Conservation (phyloP, 2,329 filamentous ascomycete genomes). For the Sordariomycetes sp. region DNA sequence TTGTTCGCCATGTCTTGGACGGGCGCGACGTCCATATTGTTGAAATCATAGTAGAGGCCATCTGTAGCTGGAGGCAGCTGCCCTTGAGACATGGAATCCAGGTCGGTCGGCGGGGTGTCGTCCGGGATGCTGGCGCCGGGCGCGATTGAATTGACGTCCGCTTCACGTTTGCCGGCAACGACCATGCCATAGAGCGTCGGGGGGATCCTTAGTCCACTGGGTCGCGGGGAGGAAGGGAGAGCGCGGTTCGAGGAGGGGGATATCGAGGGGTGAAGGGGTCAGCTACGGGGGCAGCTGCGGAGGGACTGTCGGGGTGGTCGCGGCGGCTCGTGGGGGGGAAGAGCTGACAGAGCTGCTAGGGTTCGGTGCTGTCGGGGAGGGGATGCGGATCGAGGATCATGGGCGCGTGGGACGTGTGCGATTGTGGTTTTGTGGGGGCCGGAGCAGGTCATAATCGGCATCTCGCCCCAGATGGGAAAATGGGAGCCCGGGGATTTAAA, state of each 20-base stretch:
- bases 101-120: background rate
- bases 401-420: background rate
- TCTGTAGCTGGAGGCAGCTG: conserved; percentile 16
- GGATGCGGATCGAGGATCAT: background rate
- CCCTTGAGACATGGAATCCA: conserved; percentile 19
- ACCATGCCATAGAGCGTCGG: background rate
- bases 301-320: background rate
- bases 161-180: background rate
- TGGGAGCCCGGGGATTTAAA: background rate
- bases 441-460: background rate
- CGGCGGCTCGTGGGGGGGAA: background rate
- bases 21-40: conserved; percentile 12
- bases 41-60: conserved; percentile 11
- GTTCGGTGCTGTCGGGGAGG: background rate
- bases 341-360: background rate
- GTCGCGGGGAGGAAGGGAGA: background rate
- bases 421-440: background rate
- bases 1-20: conserved; percentile 13
- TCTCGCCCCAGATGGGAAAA: background rate
- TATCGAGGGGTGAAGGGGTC: background rate
- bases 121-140: background rate
- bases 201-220: background rate
- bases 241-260: background rate
- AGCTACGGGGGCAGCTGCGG: background rate
- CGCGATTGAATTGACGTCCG: background rate